Evolutionary conservation across 2,329 filamentous ascomycete genomes (phyloP).

Genomic region (Nothophaeocryptopus gaeumannii): DNA sequence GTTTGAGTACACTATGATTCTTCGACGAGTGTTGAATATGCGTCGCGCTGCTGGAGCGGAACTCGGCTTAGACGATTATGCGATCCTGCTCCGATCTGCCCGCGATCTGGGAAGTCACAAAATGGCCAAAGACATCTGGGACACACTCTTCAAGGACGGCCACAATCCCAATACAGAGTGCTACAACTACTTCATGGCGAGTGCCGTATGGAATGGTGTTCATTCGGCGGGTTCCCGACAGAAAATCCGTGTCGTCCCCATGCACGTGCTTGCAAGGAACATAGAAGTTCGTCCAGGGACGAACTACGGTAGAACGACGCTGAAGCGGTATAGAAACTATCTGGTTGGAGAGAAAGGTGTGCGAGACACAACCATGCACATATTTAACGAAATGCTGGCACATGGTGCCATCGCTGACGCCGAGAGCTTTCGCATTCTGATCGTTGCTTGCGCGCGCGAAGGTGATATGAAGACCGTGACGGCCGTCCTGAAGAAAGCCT

Average conservation of each 20-base stretch:
- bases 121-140: conserved; percentile 49
- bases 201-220: conserved; percentile 45
- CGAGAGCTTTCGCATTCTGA: conserved; percentile 53
- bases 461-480: conserved; percentile 49
- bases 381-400: conserved; percentile 51
- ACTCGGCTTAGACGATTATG: conserved; percentile 50
- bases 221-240: conserved; percentile 38
- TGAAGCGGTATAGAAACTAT: conserved; percentile 25
- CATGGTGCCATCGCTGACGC: conserved; percentile 48
- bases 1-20: conserved; percentile 38
- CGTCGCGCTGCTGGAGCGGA: conserved; percentile 37
- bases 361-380: conserved; percentile 29
- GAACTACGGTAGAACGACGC: neutral
- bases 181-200: conserved; percentile 56
- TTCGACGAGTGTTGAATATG: conserved; percentile 39
- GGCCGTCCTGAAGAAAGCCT: conserved; percentile 51
- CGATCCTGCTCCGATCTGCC: conserved; percentile 53
- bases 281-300: neutral
- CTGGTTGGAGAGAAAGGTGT: conserved; percentile 31
- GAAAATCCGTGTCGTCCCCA: conserved; percentile 40
- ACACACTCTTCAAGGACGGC: conserved; percentile 39
- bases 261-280: conserved; percentile 23
- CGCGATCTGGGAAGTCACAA: conserved; percentile 45
- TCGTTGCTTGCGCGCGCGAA: conserved; percentile 53
- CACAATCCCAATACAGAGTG: conserved; percentile 48